A percentile compares a stretch with the other conserved stretches of the same genome.
phyloP scores from a whole-genome alignment of 306 rosid species.

The Castanea mollissima region DNA sequence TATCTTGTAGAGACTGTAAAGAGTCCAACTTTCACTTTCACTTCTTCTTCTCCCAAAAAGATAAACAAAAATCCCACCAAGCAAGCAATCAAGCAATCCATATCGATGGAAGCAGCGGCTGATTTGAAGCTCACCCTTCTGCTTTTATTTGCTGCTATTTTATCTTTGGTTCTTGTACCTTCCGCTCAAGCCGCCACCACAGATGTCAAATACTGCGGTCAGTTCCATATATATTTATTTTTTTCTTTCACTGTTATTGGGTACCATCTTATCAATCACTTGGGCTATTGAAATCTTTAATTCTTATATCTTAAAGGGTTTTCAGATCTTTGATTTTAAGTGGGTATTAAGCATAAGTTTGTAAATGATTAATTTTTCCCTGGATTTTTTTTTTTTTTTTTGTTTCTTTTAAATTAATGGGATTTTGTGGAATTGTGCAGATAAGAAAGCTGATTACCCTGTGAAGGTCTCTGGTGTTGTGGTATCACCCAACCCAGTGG shows the following conservation, averaged over 20 bases:
- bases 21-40: no score
- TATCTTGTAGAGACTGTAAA: no score
- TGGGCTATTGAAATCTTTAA: background rate
- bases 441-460: conserved; percentile 50
- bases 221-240: background rate
- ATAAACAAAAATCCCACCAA: background rate
- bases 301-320: background rate
- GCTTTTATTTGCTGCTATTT: conserved; percentile 20
- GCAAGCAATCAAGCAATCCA: background rate
- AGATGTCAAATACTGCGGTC: conserved; percentile 63
- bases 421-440: conserved; percentile 31
- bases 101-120: conserved; percentile 40
- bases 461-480: conserved; percentile 65
- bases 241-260: background rate
- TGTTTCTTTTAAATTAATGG: conserved; percentile 13
- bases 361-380: no score
- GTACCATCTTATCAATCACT: background rate
- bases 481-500: conserved; percentile 66
- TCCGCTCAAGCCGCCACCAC: conserved; percentile 34
- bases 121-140: conserved; percentile 24
- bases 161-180: conserved; percentile 20
- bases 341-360: background rate
- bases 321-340: background rate
- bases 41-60: background rate
- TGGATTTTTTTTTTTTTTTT: conserved; percentile 1